Percentiles rank a stretch among this genome's conserved stretches.
phyloP scores from a whole-genome alignment of 257 asterid species.

The Solanum acaule region DNA sequence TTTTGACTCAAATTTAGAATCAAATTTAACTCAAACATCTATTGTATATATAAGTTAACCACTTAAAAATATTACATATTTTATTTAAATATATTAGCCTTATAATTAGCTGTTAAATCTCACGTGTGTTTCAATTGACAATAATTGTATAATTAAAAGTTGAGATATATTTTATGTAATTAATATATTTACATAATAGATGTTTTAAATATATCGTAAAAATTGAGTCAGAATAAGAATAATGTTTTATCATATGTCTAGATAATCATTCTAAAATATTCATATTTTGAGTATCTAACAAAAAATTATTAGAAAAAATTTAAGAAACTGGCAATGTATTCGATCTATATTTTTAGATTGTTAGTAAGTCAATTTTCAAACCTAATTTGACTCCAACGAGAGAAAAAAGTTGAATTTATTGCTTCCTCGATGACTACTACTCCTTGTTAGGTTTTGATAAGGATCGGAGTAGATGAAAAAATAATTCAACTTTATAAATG shows the following conservation, averaged over 20 bases:
- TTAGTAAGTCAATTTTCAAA: neutral
- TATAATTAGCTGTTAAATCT: neutral
- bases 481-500: neutral
- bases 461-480: neutral
- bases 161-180: neutral
- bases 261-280: neutral
- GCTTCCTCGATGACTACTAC: neutral
- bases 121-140: neutral
- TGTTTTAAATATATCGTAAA: rapidly evolving
- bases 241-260: neutral
- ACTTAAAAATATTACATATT: neutral
- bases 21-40: neutral
- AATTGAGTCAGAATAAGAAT: neutral
- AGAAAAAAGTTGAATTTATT: neutral
- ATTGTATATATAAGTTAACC: neutral
- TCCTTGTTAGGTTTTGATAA: neutral
- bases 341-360: neutral
- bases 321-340: neutral
- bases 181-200: neutral
- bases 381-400: neutral
- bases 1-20: neutral
- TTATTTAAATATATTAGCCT: neutral
- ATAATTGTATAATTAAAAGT: neutral
- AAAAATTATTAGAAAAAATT: neutral
- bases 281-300: neutral